A percentile compares a stretch with the other conserved stretches of the same genome.
These are phyloP conservation scores for Pestalotiopsis sp. DNA, from an alignment of 2,329 filamentous ascomycete genomes.

Conservation along the genomic window DNA sequence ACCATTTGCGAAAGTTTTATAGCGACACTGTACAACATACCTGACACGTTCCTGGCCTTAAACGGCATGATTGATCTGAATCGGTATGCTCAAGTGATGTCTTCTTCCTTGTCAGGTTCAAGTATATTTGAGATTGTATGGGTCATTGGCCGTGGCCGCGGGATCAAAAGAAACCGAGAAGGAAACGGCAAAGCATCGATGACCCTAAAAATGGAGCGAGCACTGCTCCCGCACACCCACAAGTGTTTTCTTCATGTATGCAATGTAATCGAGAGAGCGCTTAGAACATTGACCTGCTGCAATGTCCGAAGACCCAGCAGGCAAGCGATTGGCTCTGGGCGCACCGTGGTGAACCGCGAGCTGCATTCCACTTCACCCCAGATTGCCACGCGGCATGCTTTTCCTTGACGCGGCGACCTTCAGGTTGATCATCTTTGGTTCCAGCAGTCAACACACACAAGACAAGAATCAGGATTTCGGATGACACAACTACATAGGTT, in stretches of 20 bases:
- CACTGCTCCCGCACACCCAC: background rate
- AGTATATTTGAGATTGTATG: background rate
- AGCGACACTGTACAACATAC: background rate
- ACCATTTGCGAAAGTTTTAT: background rate
- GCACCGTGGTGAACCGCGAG: background rate
- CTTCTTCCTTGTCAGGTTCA: background rate
- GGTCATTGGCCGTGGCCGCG: background rate
- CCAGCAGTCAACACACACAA: background rate
- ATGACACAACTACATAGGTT: background rate
- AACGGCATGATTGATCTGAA: background rate
- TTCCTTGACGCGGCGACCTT: background rate
- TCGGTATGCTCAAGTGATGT: background rate
- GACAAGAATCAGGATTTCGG: background rate
- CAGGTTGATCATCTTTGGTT: background rate
- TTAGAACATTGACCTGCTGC: background rate
- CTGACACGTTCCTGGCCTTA: background rate
- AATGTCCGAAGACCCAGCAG: background rate
- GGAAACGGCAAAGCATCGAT: background rate
- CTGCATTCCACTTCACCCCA: background rate
- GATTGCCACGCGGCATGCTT: slow-evolving; percentile 2
- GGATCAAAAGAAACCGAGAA: background rate
- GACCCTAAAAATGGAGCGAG: background rate
- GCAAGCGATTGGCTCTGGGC: slow-evolving; percentile 3
- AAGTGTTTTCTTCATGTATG: background rate
- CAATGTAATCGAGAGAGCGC: slow-evolving; percentile 2